Percentiles rank a stretch among this genome's conserved stretches.
Evolutionary conservation across 371 early-diverging fungal species (phyloP).

Genomic region (Apophysomyces variabilis): DNA sequence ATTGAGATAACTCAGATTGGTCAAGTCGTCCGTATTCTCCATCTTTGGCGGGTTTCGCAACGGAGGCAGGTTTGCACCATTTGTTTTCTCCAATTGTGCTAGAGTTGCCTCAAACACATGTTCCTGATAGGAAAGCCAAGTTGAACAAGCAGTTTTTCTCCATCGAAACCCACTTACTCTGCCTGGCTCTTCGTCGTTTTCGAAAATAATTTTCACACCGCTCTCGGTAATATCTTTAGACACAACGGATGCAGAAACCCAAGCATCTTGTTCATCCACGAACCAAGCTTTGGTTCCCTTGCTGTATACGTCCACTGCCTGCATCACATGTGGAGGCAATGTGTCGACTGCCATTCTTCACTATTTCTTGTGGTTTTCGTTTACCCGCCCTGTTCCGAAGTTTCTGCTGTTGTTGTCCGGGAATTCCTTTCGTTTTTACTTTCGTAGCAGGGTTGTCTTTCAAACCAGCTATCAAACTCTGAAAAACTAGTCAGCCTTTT

Average conservation of each 20-base stretch:
- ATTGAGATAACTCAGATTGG: constrained; percentile 88
- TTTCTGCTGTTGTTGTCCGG: not conserved
- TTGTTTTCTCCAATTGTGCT: constrained; percentile 65
- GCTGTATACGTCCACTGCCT: constrained; percentile 65
- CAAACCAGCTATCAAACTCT: not conserved
- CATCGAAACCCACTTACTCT: constrained; percentile 38
- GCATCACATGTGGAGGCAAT: constrained; percentile 43
- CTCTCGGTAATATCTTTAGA: constrained; percentile 60
- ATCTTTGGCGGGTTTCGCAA: constrained; percentile 88
- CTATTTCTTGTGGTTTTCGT: not conserved
- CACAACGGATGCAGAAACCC: constrained; percentile 75
- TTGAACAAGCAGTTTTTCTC: not conserved
- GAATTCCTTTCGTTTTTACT: not conserved
- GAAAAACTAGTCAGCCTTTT: not conserved
- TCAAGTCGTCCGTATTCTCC: constrained; percentile 92
- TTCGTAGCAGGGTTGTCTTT: not conserved
- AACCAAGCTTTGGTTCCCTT: constrained; percentile 90
- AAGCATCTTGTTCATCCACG: constrained; percentile 85
- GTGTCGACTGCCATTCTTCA: constrained; percentile 22
- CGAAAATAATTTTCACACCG: constrained; percentile 65
- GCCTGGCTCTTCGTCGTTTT: constrained; percentile 68
- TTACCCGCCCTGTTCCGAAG: constrained; percentile 1
- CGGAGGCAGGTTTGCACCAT: constrained; percentile 79
- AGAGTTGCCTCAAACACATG: constrained; percentile 74
- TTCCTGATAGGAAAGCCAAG: constrained; percentile 48